Evolutionary conservation across 305 asterid species (phyloP).

Genomic region (Rubia tinctorum): DNA sequence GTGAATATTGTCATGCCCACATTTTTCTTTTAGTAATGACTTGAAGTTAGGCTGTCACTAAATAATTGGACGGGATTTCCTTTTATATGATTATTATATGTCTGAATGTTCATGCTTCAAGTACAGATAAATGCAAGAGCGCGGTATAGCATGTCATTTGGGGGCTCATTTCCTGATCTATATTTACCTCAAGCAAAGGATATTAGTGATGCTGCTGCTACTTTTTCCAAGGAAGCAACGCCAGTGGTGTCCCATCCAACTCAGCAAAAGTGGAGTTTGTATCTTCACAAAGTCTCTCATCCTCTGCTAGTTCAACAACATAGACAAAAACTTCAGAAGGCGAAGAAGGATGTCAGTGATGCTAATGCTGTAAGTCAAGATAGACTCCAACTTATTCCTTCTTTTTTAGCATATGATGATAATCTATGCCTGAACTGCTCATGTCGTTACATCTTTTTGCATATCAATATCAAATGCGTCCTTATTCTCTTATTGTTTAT

Average conservation of each 20-base stretch:
- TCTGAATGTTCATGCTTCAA: constrained; percentile 16
- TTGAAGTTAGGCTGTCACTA: background rate
- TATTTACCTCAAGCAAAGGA: constrained; percentile 56
- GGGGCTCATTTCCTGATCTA: constrained; percentile 81
- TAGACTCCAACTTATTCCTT: background rate
- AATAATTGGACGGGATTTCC: background rate
- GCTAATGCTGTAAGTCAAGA: constrained; percentile 71
- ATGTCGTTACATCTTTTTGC: background rate
- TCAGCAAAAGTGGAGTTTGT: constrained; percentile 66
- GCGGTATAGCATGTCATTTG: constrained; percentile 73
- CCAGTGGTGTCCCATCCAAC: constrained; percentile 38
- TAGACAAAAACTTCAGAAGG: constrained; percentile 59
- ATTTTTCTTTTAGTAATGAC: background rate
- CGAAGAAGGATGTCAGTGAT: constrained; percentile 70
- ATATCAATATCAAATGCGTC: background rate
- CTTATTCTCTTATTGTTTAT: background rate
- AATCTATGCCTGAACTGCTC: background rate
- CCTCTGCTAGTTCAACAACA: constrained; percentile 83
- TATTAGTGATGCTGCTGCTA: constrained; percentile 33
- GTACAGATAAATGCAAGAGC: constrained; percentile 94
- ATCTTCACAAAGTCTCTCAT: constrained; percentile 81
- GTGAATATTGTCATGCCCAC: background rate
- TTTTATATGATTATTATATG: background rate
- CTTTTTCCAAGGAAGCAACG: constrained; percentile 31
- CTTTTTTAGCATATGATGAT: background rate